Percentiles rank a stretch among this genome's conserved stretches.
Evolutionary conservation across 192 early-diverging fungal genomes (phyloP).

Genomic region (Backusella psychrophila): DNA sequence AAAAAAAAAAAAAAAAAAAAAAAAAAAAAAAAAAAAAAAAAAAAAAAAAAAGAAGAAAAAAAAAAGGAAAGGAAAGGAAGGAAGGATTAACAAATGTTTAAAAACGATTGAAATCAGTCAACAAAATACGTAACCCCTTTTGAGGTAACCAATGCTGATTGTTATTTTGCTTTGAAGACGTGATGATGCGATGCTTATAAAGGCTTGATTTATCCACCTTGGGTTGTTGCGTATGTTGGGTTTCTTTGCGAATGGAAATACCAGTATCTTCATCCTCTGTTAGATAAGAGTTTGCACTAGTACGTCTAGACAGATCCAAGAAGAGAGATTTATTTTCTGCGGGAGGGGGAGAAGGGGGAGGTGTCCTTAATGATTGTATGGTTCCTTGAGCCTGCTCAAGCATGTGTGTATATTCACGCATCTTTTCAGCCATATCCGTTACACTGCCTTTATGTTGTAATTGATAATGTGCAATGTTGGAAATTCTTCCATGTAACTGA

Average conservation of each 20-base stretch:
- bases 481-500: constrained; percentile 19
- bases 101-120: constrained; percentile 6
- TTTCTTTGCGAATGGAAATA: background rate
- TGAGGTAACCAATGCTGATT: constrained; percentile 13
- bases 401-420: constrained; percentile 32
- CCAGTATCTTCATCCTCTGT: background rate
- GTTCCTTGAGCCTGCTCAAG: constrained; percentile 35
- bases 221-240: background rate
- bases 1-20: no score
- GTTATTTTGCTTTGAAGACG: background rate
- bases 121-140: constrained; percentile 13
- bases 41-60: no score
- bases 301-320: background rate
- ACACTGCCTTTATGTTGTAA: constrained; percentile 23
- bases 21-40: background rate
- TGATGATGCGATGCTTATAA: constrained; percentile 14
- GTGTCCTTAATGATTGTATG: constrained; percentile 12
- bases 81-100: background rate
- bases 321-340: background rate
- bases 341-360: background rate
- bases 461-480: constrained; percentile 25
- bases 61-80: no score
- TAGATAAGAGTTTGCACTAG: background rate
- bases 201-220: background rate
- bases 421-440: constrained; percentile 18